phyloP scores from a whole-genome alignment of 306 rosid genomes.

The Macrotyloma uniflorum region DNA sequence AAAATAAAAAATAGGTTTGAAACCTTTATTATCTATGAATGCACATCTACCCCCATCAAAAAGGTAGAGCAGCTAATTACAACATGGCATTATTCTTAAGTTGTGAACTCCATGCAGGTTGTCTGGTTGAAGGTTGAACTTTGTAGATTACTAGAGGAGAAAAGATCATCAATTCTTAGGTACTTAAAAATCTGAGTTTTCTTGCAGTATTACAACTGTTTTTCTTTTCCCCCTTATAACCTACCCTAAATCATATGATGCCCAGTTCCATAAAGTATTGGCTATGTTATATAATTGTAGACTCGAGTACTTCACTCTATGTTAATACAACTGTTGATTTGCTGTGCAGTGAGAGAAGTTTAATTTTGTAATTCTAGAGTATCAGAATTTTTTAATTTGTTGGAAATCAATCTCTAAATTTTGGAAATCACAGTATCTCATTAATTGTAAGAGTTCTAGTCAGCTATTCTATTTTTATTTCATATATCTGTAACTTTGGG shows the following conservation, averaged over 20 bases:
- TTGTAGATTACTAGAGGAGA: constrained; percentile 85
- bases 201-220: background rate
- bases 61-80: constrained; percentile 8
- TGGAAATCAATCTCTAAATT: background rate
- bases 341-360: background rate
- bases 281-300: background rate
- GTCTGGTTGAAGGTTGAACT: constrained; percentile 88
- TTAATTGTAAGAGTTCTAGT: background rate
- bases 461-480: background rate
- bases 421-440: background rate
- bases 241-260: constrained; percentile 5
- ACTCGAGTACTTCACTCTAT: constrained; percentile 1
- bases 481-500: background rate
- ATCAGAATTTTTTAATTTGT: background rate
- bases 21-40: background rate
- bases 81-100: constrained; percentile 34
- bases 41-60: too few relatives aligned
- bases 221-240: background rate
- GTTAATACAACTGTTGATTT: constrained; percentile 4
- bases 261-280: constrained; percentile 12
- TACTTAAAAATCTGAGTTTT: constrained; percentile 36
- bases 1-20: background rate
- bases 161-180: constrained; percentile 93
- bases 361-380: constrained; percentile 14
- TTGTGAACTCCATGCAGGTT: constrained; percentile 63